Percentiles rank a stretch among this genome's conserved stretches.
Evolutionary conservation across 768 basidiomycete genomes (phyloP).

Genomic region (Exidia glandulosa): DNA sequence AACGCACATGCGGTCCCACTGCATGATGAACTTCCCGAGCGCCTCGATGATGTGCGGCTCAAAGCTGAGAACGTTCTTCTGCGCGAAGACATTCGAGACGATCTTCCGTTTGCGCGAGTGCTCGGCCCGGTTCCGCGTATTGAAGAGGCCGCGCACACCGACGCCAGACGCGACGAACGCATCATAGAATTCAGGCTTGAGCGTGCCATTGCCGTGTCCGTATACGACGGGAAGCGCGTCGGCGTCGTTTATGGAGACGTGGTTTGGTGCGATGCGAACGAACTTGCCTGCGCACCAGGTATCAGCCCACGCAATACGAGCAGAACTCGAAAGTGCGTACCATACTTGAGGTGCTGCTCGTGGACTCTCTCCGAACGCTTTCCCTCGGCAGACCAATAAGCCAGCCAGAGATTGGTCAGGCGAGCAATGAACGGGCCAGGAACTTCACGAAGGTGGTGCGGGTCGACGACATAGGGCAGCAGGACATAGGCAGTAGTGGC

Average conservation of each 20-base stretch:
- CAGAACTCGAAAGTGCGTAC: conserved; percentile 23
- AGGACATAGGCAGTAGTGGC: conserved; percentile 7
- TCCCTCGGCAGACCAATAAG: conserved; percentile 49
- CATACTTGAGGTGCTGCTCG: conserved; percentile 59
- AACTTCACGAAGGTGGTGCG: conserved; percentile 44
- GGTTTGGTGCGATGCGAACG: conserved; percentile 65
- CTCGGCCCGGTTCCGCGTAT: conserved; percentile 62
- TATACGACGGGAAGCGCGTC: conserved; percentile 67
- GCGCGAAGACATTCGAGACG: conserved; percentile 73
- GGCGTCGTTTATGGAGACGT: conserved; percentile 68
- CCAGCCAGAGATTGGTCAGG: conserved; percentile 67
- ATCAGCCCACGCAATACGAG: background rate
- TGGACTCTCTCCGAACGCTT: conserved; percentile 71
- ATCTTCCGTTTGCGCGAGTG: conserved; percentile 90
- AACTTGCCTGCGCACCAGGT: conserved; percentile 36
- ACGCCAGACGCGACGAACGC: conserved; percentile 66
- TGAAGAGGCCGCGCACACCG: conserved; percentile 64
- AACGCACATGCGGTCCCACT: conserved; percentile 66
- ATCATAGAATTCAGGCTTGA: conserved; percentile 71
- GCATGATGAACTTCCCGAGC: conserved; percentile 45
- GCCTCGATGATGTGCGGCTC: conserved; percentile 65
- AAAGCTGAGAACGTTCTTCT: conserved; percentile 78
- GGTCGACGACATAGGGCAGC: conserved; percentile 44
- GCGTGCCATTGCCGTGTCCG: conserved; percentile 73
- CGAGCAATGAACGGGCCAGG: conserved; percentile 65